Conservation (phyloP, 1,284 basidiomycete genomes). For the Apiotrichum akiyoshidainum region DNA sequence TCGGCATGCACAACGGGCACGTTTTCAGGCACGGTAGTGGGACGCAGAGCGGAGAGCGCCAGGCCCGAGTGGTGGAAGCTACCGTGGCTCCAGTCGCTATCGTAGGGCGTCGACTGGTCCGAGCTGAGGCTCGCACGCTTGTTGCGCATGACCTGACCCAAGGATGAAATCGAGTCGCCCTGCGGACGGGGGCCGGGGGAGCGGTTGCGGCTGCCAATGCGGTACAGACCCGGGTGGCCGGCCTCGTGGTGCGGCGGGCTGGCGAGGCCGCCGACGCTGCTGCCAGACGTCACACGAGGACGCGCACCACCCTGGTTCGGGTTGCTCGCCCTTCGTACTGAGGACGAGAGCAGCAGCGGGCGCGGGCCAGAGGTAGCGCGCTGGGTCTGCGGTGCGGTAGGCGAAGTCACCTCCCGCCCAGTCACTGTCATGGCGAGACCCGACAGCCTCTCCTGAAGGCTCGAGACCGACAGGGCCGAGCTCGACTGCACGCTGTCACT, state of each 20-base stretch:
- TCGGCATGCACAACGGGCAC: neutral
- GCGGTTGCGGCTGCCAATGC: conserved; percentile 19
- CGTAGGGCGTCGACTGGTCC: conserved; percentile 12
- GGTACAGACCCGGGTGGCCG: conserved; percentile 13
- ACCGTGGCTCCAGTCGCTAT: conserved; percentile 6
- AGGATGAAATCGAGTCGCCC: conserved; percentile 1
- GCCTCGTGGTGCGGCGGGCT: conserved; percentile 15
- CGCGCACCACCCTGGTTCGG: neutral
- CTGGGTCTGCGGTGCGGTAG: neutral
- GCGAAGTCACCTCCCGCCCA: no score
- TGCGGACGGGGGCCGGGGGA: neutral
- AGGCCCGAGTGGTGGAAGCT: conserved; percentile 6
- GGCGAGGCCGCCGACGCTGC: conserved; percentile 17
- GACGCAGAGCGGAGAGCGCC: neutral
- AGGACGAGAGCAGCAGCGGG: conserved; percentile 29
- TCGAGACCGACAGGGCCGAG: conserved; percentile 23
- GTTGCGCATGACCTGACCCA: neutral
- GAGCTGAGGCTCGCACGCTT: conserved; percentile 1
- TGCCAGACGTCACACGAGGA: neutral
- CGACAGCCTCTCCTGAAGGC: conserved; percentile 25
- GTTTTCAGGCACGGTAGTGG: neutral
- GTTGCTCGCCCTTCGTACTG: conserved; percentile 24
- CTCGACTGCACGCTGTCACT: conserved; percentile 20
- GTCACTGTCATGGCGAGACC: neutral
- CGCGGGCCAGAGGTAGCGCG: conserved; percentile 21